phyloP scores from a whole-genome alignment of 805 yeast species.

The Pichia phayaonensis region DNA sequence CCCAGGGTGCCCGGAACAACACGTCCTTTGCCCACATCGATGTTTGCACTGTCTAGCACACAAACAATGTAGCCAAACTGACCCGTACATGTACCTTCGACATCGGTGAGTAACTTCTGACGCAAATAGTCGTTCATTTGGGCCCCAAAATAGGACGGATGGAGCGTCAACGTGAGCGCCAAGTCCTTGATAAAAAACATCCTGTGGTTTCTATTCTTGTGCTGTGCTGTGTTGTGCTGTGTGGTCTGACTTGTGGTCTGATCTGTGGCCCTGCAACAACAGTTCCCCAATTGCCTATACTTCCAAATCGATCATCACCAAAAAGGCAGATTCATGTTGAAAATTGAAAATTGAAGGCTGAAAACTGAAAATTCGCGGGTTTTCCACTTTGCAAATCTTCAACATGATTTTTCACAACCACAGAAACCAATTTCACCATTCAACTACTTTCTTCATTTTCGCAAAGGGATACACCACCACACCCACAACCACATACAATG shows the following conservation, averaged over 20 bases:
- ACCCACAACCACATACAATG: constrained; percentile 23
- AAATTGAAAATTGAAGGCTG: background rate
- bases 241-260: background rate
- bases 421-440: background rate
- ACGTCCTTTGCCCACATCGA: constrained; percentile 91
- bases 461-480: background rate
- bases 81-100: constrained; percentile 98
- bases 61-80: constrained; percentile 97
- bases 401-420: no score
- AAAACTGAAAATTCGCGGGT: background rate
- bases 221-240: no score
- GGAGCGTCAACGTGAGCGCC: constrained; percentile 84
- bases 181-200: constrained; percentile 62
- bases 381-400: background rate
- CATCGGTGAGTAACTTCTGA: constrained; percentile 86
- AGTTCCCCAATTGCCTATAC: no score
- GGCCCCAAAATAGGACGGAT: constrained; percentile 96
- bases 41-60: constrained; percentile 88
- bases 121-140: constrained; percentile 92
- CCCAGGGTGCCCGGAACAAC: constrained; percentile 82
- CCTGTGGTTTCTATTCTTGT: no score
- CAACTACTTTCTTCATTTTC: background rate
- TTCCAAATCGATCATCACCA: background rate
- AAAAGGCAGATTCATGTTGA: background rate
- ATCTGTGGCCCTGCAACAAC: no score